phyloP scores from a whole-genome alignment of 179 eudicot species.

The Beta macrorhiza region DNA sequence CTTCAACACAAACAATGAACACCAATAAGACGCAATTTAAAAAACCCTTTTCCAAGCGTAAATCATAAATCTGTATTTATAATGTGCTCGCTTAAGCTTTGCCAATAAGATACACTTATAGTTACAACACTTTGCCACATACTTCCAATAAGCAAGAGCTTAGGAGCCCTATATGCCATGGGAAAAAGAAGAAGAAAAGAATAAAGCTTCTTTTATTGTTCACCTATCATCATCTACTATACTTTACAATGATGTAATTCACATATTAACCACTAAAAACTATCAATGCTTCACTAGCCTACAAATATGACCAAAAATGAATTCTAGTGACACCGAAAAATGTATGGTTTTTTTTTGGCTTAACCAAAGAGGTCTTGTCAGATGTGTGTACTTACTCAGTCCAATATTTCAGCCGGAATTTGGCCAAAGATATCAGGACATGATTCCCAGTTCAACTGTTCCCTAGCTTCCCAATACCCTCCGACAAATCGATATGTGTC shows the following conservation, averaged over 20 bases:
- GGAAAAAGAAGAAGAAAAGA: slow-evolving; percentile 10
- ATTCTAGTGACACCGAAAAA: slow-evolving; percentile 19
- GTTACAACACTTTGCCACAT: slow-evolving; percentile 9
- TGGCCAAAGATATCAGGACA: slow-evolving; percentile 94
- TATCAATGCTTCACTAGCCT: slow-evolving; percentile 29
- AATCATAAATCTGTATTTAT: background rate
- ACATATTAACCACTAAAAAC: slow-evolving; percentile 21
- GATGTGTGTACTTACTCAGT: slow-evolving; percentile 23
- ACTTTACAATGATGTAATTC: slow-evolving; percentile 37
- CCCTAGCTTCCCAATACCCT: slow-evolving; percentile 96
- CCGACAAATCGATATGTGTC: slow-evolving; percentile 61
- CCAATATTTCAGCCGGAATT: slow-evolving; percentile 52
- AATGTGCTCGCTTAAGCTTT: slow-evolving; percentile 2
- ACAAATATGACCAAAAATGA: slow-evolving; percentile 33
- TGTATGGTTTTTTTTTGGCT: slow-evolving; percentile 13
- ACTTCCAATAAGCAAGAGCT: background rate
- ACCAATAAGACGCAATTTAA: background rate
- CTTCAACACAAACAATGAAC: background rate
- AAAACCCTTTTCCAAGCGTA: background rate
- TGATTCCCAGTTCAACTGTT: slow-evolving; percentile 65
- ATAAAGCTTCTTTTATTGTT: slow-evolving; percentile 23
- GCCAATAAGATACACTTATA: background rate
- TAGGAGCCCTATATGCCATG: background rate
- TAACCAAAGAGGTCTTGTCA: slow-evolving; percentile 19
- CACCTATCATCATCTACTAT: slow-evolving; percentile 30